Percentiles rank a stretch among this genome's conserved stretches.
phyloP scores from a whole-genome alignment of 163 green algal species.

The Picocystis sp. region DNA sequence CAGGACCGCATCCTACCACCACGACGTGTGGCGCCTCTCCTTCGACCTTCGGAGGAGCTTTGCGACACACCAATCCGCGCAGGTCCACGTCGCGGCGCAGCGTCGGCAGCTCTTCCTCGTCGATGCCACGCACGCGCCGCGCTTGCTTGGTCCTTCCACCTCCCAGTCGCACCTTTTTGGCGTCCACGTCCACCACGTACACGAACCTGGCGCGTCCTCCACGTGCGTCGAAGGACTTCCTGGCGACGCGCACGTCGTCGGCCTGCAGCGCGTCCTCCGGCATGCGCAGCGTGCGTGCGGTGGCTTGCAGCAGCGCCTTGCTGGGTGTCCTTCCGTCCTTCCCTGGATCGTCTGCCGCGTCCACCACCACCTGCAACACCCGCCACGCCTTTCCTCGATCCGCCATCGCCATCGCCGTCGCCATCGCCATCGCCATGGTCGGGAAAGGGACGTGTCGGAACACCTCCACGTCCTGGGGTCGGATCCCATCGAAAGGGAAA shows the following conservation, averaged over 20 bases:
- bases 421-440: no score
- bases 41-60: not conserved
- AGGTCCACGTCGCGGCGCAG: not conserved
- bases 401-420: no score
- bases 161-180: not conserved
- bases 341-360: no score
- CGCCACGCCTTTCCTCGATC: no score
- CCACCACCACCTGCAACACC: no score
- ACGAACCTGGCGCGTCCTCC: constrained; percentile 14
- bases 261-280: constrained; percentile 9
- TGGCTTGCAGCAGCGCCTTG: no score
- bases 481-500: no score
- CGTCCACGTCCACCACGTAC: constrained; percentile 31
- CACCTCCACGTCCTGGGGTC: no score
- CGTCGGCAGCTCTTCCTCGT: not conserved
- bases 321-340: no score
- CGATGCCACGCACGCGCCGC: not conserved
- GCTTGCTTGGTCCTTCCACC: not conserved
- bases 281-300: no score
- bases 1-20: constrained; percentile 36
- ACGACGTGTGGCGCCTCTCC: constrained; percentile 5
- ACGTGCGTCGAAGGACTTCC: constrained; percentile 35
- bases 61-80: not conserved
- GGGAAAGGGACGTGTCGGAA: no score
- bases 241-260: constrained; percentile 16